These are phyloP conservation scores for Conringia planisiliqua DNA, from an alignment of 345 rosid species.

Conservation along the genomic window DNA sequence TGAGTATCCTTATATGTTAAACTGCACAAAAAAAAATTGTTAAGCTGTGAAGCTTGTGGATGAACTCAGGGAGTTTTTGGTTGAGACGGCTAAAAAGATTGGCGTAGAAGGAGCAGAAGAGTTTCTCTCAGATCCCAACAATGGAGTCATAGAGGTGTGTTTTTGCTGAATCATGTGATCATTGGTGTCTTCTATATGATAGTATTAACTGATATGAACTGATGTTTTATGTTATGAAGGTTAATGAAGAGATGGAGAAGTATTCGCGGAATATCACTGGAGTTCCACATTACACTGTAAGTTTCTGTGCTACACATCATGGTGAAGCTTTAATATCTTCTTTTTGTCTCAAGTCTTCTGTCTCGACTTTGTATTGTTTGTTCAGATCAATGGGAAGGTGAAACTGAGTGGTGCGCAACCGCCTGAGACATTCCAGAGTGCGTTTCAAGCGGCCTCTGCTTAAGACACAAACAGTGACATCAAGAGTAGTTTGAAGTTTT, in stretches of 20 bases:
- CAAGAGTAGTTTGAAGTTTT: background rate
- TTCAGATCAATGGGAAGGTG: constrained; percentile 80
- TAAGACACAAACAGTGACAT: constrained; percentile 7
- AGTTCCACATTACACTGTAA: constrained; percentile 78
- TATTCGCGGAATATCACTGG: constrained; percentile 58
- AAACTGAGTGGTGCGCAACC: constrained; percentile 79
- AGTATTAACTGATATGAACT: background rate
- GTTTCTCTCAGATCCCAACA: constrained; percentile 71
- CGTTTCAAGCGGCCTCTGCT: constrained; percentile 52
- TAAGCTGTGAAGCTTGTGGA: background rate
- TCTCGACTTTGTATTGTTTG: constrained; percentile 2
- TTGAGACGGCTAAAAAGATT: constrained; percentile 68
- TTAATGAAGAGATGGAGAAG: constrained; percentile 60
- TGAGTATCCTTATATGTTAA: background rate
- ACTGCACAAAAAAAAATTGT: background rate
- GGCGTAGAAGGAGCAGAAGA: constrained; percentile 81
- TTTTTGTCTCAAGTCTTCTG: background rate
- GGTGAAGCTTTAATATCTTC: background rate
- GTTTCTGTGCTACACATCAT: background rate
- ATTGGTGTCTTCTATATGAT: background rate
- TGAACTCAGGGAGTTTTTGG: constrained; percentile 64
- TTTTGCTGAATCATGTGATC: background rate
- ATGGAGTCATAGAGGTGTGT: constrained; percentile 50
- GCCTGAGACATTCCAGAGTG: constrained; percentile 60
- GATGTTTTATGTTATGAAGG: constrained; percentile 40